phyloP scores from a whole-genome alignment of 2,329 filamentous ascomycete species.

The Hypoxylon sp. region DNA sequence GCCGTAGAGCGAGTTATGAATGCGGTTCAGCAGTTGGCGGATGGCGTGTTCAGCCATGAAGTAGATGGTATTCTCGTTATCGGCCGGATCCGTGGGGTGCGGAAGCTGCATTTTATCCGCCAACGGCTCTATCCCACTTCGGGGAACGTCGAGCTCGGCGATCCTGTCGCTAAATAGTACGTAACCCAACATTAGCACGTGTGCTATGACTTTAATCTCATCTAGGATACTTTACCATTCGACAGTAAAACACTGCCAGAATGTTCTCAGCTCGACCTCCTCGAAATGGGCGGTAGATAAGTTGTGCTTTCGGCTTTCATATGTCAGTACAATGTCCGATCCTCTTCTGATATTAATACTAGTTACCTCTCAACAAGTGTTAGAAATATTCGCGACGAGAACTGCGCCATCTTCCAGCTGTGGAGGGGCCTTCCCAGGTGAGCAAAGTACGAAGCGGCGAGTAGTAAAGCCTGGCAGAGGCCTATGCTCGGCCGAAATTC shows the following conservation, averaged over 20 bases:
- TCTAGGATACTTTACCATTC: slow-evolving; percentile 63
- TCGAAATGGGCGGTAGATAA: slow-evolving; percentile 41
- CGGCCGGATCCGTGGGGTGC: slow-evolving; percentile 44
- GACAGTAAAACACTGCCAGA: slow-evolving; percentile 76
- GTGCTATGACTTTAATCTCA: neutral
- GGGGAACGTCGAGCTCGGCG: slow-evolving; percentile 63
- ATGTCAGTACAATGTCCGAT: slow-evolving; percentile 7
- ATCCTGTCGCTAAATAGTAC: slow-evolving; percentile 68
- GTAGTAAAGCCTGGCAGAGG: slow-evolving; percentile 47
- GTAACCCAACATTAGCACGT: slow-evolving; percentile 24
- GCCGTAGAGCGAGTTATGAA: slow-evolving; percentile 52
- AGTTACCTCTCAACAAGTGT: slow-evolving; percentile 45
- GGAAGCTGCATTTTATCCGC: slow-evolving; percentile 49
- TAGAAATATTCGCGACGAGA: slow-evolving; percentile 46
- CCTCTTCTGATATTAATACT: neutral
- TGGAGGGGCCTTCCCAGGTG: slow-evolving; percentile 49
- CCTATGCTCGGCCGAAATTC: slow-evolving; percentile 44
- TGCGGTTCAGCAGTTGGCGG: slow-evolving; percentile 52
- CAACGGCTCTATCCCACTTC: slow-evolving; percentile 50
- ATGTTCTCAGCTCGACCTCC: slow-evolving; percentile 64
- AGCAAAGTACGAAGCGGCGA: slow-evolving; percentile 50
- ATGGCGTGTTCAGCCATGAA: slow-evolving; percentile 54
- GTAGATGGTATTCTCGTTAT: slow-evolving; percentile 49
- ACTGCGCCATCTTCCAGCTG: slow-evolving; percentile 47
- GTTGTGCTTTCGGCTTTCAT: slow-evolving; percentile 31